Base-by-base conservation (phyloP, 106 monocot genomes). In the Allium sativum region DNA sequence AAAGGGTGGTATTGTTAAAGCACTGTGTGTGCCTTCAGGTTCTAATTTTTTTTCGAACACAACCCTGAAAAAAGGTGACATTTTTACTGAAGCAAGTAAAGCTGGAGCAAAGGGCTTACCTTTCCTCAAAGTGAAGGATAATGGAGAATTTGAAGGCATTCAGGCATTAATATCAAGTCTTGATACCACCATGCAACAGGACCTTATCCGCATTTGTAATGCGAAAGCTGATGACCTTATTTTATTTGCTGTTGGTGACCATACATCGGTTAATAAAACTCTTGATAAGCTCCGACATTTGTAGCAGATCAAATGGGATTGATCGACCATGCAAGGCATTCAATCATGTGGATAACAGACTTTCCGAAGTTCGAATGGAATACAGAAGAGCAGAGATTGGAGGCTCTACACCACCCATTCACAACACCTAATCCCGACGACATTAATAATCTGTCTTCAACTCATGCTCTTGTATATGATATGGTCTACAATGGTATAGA, bases 351-450 rank as follows among this genome's bases (percentile, higher is more conserved):
- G 92, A 74, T 98, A 12, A 88, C 92, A 3, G 98, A 98, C 65
- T 98, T 98, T 62, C 98, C 98, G 60, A 83, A 92, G 92, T 85
- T 98, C 71, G 98, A 98, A 63, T 98, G 98, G 98, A 98, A 92
- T 73, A 68, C 68, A 73, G 65, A 70, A 12, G 92, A 98, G 71
- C 82, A 88, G 56, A 88, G 92, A 70, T 60, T 88, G 70, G 92
- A 98, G 92, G 79, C 98, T 19, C 78, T 99, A 44, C 98, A 99
- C 58, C 98, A 99, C 57, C 98, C 98, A 45, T 92, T 98, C 62
- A 99, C 92, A 59, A 88, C 98, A 64, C 98, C 98, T 53, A 85
- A 92, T 64, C 92, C 92, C 52, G 85, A 92, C 53, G 98, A 99
- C 65, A 76, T 92, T 52, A 40, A 82, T 82, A 81, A 99, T 42